These are phyloP conservation scores for Achaetomium macrosporum DNA, from an alignment of 2,329 filamentous ascomycete species.

Conservation along the genomic window DNA sequence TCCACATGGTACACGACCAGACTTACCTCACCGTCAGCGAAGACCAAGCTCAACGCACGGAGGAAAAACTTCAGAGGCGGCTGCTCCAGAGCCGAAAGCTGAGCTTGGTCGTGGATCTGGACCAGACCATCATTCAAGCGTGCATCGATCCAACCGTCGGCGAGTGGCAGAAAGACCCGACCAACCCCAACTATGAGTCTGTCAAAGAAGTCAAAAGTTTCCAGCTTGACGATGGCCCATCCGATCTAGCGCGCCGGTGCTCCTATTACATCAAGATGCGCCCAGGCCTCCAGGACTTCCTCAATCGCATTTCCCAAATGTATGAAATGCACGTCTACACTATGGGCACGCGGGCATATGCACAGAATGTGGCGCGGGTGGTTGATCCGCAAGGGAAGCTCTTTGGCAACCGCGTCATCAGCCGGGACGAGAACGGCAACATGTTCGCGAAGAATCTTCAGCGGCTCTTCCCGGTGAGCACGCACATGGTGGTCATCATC, in stretches of 20 bases:
- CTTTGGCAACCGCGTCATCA: conserved; percentile 92
- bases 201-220: conserved; percentile 86
- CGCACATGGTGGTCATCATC: conserved; percentile 98
- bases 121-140: conserved; percentile 97
- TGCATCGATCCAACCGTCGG: conserved; percentile 94
- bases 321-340: conserved; percentile 98
- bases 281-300: conserved; percentile 75
- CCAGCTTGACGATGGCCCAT: conserved; percentile 80
- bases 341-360: conserved; percentile 97
- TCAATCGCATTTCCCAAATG: conserved; percentile 68
- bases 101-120: conserved; percentile 90
- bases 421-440: conserved; percentile 93
- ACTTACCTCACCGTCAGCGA: conserved; percentile 79
- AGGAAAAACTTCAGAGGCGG: conserved; percentile 79
- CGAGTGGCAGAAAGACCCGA: conserved; percentile 86
- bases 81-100: conserved; percentile 77
- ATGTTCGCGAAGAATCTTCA: conserved; percentile 86
- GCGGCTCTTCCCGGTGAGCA: conserved; percentile 89
- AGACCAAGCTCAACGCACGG: conserved; percentile 71
- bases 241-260: conserved; percentile 62
- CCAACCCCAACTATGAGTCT: conserved; percentile 85
- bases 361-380: conserved; percentile 82
- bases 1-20: conserved; percentile 94
- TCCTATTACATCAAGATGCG: conserved; percentile 99
- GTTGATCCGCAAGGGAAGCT: conserved; percentile 85